Percentiles rank a stretch among this genome's conserved stretches.
Conservation (phyloP, 2,329 filamentous ascomycete species). For the Hypoxylon sp. region DNA sequence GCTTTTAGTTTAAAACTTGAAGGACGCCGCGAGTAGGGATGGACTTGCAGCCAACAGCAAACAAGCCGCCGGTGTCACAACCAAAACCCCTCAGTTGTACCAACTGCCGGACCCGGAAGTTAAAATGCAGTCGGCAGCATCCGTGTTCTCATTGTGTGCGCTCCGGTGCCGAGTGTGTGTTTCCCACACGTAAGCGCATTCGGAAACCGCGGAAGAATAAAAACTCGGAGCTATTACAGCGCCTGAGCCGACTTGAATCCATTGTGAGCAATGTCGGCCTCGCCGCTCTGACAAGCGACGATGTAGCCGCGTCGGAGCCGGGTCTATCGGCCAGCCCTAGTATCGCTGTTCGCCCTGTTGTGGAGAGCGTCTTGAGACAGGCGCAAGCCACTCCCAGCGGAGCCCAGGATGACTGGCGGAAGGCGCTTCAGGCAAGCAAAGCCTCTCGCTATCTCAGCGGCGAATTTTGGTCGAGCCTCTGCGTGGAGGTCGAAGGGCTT, state of each 20-base stretch:
- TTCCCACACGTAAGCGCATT: slow-evolving; percentile 62
- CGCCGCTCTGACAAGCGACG: slow-evolving; percentile 35
- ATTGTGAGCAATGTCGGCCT: slow-evolving; percentile 63
- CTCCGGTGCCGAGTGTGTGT: slow-evolving; percentile 63
- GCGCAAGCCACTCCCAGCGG: neutral
- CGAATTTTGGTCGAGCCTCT: slow-evolving; percentile 63
- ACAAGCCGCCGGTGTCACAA: slow-evolving; percentile 6
- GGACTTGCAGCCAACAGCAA: slow-evolving; percentile 20
- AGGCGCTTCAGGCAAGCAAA: slow-evolving; percentile 37
- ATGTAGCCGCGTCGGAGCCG: neutral
- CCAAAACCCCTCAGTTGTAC: slow-evolving; percentile 67
- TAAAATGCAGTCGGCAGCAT: slow-evolving; percentile 71
- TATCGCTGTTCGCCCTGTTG: neutral
- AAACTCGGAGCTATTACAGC: slow-evolving; percentile 62
- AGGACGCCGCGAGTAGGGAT: slow-evolving; percentile 1
- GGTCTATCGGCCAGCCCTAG: neutral
- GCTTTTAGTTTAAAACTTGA: neutral
- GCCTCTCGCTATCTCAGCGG: slow-evolving; percentile 59
- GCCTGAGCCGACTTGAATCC: slow-evolving; percentile 61
- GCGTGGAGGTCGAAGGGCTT: slow-evolving; percentile 62
- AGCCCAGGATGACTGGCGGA: slow-evolving; percentile 23
- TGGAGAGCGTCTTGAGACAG: neutral
- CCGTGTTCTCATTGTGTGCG: slow-evolving; percentile 70
- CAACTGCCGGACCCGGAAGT: slow-evolving; percentile 74
- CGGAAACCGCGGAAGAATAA: slow-evolving; percentile 59